phyloP scores from a whole-genome alignment of 78 protist species.

The Parvularia atlantis region DNA sequence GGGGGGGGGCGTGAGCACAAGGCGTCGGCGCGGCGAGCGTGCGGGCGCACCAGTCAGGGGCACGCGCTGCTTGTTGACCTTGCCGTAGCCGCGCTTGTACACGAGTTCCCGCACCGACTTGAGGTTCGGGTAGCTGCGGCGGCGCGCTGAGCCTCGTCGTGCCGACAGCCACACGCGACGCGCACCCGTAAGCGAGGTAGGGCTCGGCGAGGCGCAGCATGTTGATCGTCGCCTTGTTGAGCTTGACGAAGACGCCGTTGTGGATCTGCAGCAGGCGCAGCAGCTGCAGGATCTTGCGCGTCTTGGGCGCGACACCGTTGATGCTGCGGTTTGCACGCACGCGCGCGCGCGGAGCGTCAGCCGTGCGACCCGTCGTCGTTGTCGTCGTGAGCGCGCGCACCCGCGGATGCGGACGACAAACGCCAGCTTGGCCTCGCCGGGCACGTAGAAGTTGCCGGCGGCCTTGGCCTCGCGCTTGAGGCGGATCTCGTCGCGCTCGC shows the following conservation, averaged over 20 bases:
- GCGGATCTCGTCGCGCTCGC: conserved; percentile 48
- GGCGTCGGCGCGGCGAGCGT: too few species aligned
- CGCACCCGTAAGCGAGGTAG: conserved; percentile 93
- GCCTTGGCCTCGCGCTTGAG: conserved; percentile 72
- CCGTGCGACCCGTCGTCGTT: too few species aligned
- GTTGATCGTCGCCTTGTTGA: conserved; percentile 96
- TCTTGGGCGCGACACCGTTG: conserved; percentile 88
- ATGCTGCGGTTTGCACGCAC: conserved; percentile 48
- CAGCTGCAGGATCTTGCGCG: conserved; percentile 90
- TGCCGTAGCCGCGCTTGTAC: conserved; percentile 98
- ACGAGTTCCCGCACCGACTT: conserved; percentile 88
- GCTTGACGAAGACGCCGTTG: conserved; percentile 94
- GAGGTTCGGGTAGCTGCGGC: conserved; percentile 79
- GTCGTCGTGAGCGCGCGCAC: conserved; percentile 4
- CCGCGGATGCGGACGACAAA: conserved; percentile 97
- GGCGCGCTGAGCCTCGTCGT: too few species aligned
- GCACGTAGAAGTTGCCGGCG: conserved; percentile 84
- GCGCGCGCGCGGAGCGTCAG: too few species aligned
- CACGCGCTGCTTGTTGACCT: conserved; percentile 84
- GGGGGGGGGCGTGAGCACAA: too few species aligned
- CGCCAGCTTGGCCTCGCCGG: conserved; percentile 95
- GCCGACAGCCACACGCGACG: too few species aligned
- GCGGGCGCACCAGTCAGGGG: too few species aligned
- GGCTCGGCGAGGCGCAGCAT: conserved; percentile 94
- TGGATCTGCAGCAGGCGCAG: conserved; percentile 97